A percentile compares a stretch with the other conserved stretches of the same genome.
Evolutionary conservation across 352 stramenopile genomes (phyloP).

Genomic region (Thalassiosira exigua): DNA sequence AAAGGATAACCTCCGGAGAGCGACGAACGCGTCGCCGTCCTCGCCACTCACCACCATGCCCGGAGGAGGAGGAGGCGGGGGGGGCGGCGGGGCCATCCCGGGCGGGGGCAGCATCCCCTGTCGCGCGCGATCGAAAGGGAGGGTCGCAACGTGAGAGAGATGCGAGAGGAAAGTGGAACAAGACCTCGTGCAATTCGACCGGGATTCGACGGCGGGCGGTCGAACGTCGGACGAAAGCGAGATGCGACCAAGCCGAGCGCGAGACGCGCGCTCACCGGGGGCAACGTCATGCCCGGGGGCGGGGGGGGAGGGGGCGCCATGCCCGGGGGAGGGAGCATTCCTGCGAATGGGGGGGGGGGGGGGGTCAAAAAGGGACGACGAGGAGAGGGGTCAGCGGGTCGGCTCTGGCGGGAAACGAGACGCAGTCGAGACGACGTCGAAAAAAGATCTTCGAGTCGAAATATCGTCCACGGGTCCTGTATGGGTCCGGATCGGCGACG

Average conservation of each 20-base stretch:
- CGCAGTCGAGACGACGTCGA: no score
- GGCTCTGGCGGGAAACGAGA: no score
- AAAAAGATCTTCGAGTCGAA: no score
- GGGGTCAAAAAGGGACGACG: no score
- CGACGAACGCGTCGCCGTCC: no score
- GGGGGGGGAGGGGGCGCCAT: constrained; percentile 29
- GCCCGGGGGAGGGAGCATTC: constrained; percentile 31
- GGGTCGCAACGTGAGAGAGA: background rate
- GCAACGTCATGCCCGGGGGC: constrained; percentile 48
- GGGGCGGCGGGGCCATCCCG: constrained; percentile 15
- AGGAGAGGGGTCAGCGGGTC: no score
- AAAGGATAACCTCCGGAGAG: no score
- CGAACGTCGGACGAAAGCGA: background rate
- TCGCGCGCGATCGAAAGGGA: background rate
- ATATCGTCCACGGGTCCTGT: no score
- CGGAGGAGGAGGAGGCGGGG: constrained; percentile 12
- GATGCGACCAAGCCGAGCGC: background rate
- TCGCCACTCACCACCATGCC: no score
- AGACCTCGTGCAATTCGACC: no score
- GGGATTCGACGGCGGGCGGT: no score
- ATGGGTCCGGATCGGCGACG: no score
- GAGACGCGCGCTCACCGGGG: constrained; percentile 26
- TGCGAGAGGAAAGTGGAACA: background rate
- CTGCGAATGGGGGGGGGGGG: constrained; percentile 1
- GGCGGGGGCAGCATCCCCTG: constrained; percentile 41